Evolutionary conservation across 2,329 filamentous ascomycete species (phyloP).

Genomic region (Fusarium burgessii): DNA sequence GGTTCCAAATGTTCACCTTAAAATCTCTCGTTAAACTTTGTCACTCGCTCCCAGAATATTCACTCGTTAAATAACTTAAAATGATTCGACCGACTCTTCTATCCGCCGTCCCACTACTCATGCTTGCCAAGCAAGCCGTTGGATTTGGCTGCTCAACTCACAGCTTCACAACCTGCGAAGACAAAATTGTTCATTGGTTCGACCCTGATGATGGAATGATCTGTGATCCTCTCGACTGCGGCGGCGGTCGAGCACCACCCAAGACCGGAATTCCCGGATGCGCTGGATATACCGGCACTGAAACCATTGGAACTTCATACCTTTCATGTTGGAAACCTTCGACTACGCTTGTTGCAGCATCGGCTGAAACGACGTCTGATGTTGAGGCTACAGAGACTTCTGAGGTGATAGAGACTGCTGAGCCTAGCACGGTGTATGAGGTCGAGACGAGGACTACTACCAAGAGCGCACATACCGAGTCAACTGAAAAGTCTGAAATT

Average conservation of each 20-base stretch:
- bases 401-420: neutral
- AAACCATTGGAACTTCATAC: constrained; percentile 23
- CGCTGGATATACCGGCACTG: constrained; percentile 56
- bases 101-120: constrained; percentile 4
- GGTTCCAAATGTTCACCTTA: fast-evolving
- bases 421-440: neutral
- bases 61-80: neutral
- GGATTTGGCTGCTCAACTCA: constrained; percentile 29
- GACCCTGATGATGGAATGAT: constrained; percentile 64
- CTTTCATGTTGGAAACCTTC: constrained; percentile 35
- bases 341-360: constrained; percentile 4
- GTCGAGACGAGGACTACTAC: neutral
- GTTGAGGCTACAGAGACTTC: neutral
- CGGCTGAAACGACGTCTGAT: neutral
- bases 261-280: constrained; percentile 64
- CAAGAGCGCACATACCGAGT: neutral
- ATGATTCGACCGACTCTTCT: constrained; percentile 21
- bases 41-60: constrained; percentile 5
- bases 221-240: constrained; percentile 65
- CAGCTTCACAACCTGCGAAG: constrained; percentile 35
- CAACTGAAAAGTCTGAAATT: neutral
- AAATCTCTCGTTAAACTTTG: neutral
- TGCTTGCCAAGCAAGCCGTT: constrained; percentile 22
- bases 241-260: constrained; percentile 64
- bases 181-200: constrained; percentile 52